Base-by-base conservation (phyloP, 306 rosid genomes). In the Sicyos baderoa region DNA sequence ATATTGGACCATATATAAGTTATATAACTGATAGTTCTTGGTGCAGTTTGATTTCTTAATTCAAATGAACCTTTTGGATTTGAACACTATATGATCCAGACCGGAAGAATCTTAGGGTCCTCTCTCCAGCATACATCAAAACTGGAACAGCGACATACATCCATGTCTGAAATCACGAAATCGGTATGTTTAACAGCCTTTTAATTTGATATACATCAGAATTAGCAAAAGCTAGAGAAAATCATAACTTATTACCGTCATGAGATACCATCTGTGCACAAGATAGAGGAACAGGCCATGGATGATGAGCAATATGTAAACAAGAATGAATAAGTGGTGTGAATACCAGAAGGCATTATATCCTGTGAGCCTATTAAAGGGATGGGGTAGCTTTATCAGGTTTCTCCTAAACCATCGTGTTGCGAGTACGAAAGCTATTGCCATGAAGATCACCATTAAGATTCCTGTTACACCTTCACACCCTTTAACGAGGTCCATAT, bases 281-380 rank as follows among this genome's bases (percentile, higher is more conserved):
- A 94, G 86, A 76, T 86, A 94, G 77, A 90, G 87, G 54, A 76
- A 79, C 71, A 44, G 37, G 45, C 99, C 99, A 59, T 94, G 99
- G 81, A 88, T 9, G 76, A 94, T 51, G 76, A 94, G 96, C 81
- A 94, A 80, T 78, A 74, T 76, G 61, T 94, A 94, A 73, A 94
- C 99, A 67, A 94, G 71, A 84, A 94, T 88, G 80, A 94, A 90
- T n/a, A 90, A 87, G 82, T 94, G 99, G 82, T 94, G 99, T 40
- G 99, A 94, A 85, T 94, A 94, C 97, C 99, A 94, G 79, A 94
- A 94, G 59, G 99, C 97, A 63, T 94, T 94, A 82, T 76, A 94
- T 63, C 99, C 99, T 8, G 96, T 94, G 76, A 90, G 88, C 84
- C 95, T 85, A 72, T 81, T 85, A 76, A 94, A 84, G 54, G 99